A percentile compares a stretch with the other conserved stretches of the same genome.
These are phyloP conservation scores for Aspergillus nanangensis DNA, from an alignment of 495 filamentous ascomycete genomes.

Conservation along the genomic window DNA sequence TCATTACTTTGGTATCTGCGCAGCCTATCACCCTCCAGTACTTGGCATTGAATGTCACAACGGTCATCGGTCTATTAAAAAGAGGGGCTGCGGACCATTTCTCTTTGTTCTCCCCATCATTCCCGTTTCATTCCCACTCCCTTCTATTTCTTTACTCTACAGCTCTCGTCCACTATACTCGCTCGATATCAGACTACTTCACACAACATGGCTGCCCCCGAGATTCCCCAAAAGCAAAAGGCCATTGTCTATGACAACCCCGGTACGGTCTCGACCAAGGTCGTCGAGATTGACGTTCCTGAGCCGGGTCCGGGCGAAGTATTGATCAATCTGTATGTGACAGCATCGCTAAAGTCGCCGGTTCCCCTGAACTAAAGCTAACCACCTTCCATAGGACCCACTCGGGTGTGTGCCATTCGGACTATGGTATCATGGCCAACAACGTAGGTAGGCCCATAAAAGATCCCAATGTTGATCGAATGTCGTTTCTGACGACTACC, in stretches of 20 bases:
- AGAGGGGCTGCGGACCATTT: neutral
- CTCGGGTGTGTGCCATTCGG: slow-evolving; percentile 68
- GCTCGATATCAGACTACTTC: neutral
- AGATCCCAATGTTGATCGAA: too few species aligned
- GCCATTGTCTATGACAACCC: slow-evolving; percentile 66
- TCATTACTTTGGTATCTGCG: neutral
- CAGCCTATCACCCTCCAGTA: neutral
- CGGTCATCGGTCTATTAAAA: neutral
- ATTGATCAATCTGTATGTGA: slow-evolving; percentile 57
- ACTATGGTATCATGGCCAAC: slow-evolving; percentile 59
- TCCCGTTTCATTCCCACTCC: neutral
- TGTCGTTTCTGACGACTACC: too few species aligned
- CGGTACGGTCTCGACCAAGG: slow-evolving; percentile 62
- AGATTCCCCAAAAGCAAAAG: slow-evolving; percentile 62
- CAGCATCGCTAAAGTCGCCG: too few species aligned
- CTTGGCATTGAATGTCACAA: neutral
- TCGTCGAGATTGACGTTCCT: slow-evolving; percentile 62
- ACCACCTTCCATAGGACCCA: slow-evolving; percentile 50
- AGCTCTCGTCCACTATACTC: neutral
- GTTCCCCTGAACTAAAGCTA: neutral
- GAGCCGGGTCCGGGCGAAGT: slow-evolving; percentile 62
- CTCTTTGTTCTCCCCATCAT: neutral
- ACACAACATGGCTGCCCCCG: slow-evolving; percentile 21
- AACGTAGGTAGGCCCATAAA: slow-evolving; percentile 10
- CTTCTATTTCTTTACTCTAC: neutral